Base-by-base conservation (phyloP, 1,139 yeast species). In the Pichia sorboxylosa region DNA sequence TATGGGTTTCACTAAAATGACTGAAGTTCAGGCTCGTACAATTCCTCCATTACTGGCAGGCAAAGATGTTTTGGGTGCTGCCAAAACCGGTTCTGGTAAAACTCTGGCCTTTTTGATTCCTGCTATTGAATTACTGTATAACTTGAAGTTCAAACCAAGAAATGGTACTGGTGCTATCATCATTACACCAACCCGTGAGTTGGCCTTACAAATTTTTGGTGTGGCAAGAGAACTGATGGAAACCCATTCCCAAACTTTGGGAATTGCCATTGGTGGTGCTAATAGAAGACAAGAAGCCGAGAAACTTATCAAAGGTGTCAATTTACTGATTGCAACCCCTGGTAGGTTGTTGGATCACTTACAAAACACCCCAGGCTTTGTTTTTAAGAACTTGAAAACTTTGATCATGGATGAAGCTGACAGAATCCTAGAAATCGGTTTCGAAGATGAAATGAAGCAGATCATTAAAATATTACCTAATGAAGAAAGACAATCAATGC, bases 371-470 rank as follows among this genome's bases (percentile, higher is more conserved):
- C 73, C 70, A 46, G 98, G 97, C 2, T 90, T 90, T 55, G 82
- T 87, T 5, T 90, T 83, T 67, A 83, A 85, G 64, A 90, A 90
- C 60, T 68, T 92, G 58, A 87, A 87, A 60, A 94, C 97, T 3
- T 67, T 90, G 43, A 73, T 90, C 34, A 87, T 90, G 48, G 99
- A 90, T 57, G 99, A 90, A 59, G 96, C 96, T 27, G 99, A 90
- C 58, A 73, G 98, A 58, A 90, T 90, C 46, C 66, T 90, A 53
- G 97, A 90, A 59, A 85, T 85, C 52, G 98, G 98, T 42, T 90
- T 90, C 59, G 97, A 90, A 63, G 97, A 90, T 46, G 97, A 90
- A 64, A 90, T 90, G 97, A 81, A 72, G 57, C 97, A 92, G 60
- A 90, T 90, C 51, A 84, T 90, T 52, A 83, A 80, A 59, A 83